A percentile compares a stretch with the other conserved stretches of the same genome.
phyloP scores from a whole-genome alignment of 1,284 basidiomycete genomes.

The Cryptococcus sp. region DNA sequence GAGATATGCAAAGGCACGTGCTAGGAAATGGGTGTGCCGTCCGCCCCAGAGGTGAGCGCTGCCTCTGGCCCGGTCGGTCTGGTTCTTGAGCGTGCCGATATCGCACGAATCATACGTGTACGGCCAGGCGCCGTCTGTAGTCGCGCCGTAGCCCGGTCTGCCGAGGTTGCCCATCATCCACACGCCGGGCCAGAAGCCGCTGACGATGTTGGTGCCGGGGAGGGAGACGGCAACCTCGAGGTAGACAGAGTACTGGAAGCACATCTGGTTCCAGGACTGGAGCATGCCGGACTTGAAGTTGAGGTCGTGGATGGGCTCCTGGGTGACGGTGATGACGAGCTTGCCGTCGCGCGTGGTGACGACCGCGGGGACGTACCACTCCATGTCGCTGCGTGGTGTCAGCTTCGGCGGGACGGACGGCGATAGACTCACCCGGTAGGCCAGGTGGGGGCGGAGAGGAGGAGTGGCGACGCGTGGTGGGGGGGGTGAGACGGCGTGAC shows the following conservation, averaged over 20 bases:
- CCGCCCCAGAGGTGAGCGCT: slow-evolving; percentile 22
- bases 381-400: slow-evolving; percentile 35
- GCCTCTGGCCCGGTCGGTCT: slow-evolving; percentile 47
- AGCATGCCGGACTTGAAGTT: slow-evolving; percentile 63
- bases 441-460: slow-evolving; percentile 56
- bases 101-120: slow-evolving; percentile 71
- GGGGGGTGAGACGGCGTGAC: no score
- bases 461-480: no score
- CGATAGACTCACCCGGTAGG: background rate
- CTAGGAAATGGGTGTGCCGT: slow-evolving; percentile 25
- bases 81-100: slow-evolving; percentile 68
- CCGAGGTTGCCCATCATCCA: slow-evolving; percentile 94
- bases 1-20: slow-evolving; percentile 10
- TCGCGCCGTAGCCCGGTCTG: slow-evolving; percentile 73
- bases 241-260: slow-evolving; percentile 45
- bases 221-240: slow-evolving; percentile 65
- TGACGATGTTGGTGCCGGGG: slow-evolving; percentile 58
- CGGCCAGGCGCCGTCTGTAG: slow-evolving; percentile 59
- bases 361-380: slow-evolving; percentile 68
- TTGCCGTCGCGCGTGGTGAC: slow-evolving; percentile 76
- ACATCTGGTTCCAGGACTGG: slow-evolving; percentile 54
- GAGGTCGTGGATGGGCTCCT: slow-evolving; percentile 67
- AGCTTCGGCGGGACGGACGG: background rate
- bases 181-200: slow-evolving; percentile 69
- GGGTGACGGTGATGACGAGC: slow-evolving; percentile 71